Evolutionary conservation across 2,329 filamentous ascomycete genomes (phyloP), one percentile per base, ranked within the genome.

Genomic region (Colletotrichum truncatum): DNA sequence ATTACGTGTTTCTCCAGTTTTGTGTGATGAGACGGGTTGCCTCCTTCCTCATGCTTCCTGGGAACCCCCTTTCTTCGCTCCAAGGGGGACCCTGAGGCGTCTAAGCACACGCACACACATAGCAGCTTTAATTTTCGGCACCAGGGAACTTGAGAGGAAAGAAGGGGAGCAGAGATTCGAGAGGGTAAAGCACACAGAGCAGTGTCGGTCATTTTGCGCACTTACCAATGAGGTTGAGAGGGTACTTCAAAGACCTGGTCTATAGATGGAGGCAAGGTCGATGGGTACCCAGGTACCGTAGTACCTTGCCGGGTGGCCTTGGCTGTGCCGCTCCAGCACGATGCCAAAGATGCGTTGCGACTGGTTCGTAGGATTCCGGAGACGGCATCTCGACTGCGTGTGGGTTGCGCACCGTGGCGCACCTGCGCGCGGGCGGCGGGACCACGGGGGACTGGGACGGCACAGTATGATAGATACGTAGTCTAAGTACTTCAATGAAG

Each of bases 321-420:
- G 48, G 56, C 49, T 54, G 48, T 23, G 34, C 48, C 34, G 46
- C 55, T 30, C 38, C 39, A 54, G 48, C 49, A 51, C 57, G 57
- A 62, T 62, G 62, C 57, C 57, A 51, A 45, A 49, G 41, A 49
- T 55, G 62, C 26, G 36, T 62, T 63, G 57, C 63, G 63, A 66
- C 63, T 66, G 63, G 57, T 66, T 66, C 63, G 36, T 66, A 26
- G 57, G 57, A 62, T 51, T 62, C 63, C 63, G 49, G 57, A 49
- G 49, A 49, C 56, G 57, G 62, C 62, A 65, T 49, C 57, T 65
- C 49, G 23, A 52, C 34, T 48, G 23, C 34, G 39, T 32, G 62
- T 60, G 55, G 56, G 62, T 54, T 60, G 55, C 39, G 36, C 48
- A 39, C 55, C 43, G 54, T 57, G 26, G 28, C 36, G 39, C 18